Conservation (phyloP, 2,329 filamentous ascomycete species). For the Truncatella angustata region DNA sequence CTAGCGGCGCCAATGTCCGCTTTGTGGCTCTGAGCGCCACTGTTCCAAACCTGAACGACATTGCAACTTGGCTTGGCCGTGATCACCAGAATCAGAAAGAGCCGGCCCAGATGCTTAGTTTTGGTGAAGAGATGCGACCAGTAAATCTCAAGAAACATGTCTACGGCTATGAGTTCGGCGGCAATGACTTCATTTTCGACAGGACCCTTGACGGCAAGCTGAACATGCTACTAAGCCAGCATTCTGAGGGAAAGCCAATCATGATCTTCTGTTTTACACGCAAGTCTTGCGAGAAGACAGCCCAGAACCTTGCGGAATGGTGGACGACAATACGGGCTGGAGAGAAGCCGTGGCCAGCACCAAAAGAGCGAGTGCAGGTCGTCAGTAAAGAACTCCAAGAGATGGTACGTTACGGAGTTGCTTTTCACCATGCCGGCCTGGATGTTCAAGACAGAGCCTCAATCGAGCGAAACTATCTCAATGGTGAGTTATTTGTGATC, state of each 20-base stretch:
- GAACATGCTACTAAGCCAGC: constrained; percentile 62
- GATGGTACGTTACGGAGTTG: constrained; percentile 56
- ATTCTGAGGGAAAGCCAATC: constrained; percentile 70
- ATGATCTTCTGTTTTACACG: constrained; percentile 83
- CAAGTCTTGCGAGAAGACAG: constrained; percentile 67
- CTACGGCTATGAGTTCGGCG: constrained; percentile 62
- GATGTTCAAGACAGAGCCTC: constrained; percentile 59
- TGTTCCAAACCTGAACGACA: constrained; percentile 77
- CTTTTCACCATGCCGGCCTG: constrained; percentile 81
- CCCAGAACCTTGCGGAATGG: constrained; percentile 63
- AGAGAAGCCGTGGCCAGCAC: constrained; percentile 63
- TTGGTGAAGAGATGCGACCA: constrained; percentile 77
- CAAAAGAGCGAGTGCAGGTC: constrained; percentile 49
- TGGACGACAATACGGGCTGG: constrained; percentile 53
- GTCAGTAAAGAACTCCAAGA: constrained; percentile 59
- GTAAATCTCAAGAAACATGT: constrained; percentile 76
- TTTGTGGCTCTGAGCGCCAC: constrained; percentile 83
- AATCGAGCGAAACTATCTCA: constrained; percentile 67
- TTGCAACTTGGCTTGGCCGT: constrained; percentile 76
- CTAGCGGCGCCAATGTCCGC: constrained; percentile 69
- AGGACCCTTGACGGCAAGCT: constrained; percentile 65
- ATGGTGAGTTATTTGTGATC: constrained; percentile 73
- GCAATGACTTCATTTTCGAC: constrained; percentile 78
- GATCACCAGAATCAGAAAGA: constrained; percentile 56
- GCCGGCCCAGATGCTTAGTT: constrained; percentile 66